phyloP scores from a whole-genome alignment of 1,284 basidiomycete genomes.

The Tylopilus microsporus region DNA sequence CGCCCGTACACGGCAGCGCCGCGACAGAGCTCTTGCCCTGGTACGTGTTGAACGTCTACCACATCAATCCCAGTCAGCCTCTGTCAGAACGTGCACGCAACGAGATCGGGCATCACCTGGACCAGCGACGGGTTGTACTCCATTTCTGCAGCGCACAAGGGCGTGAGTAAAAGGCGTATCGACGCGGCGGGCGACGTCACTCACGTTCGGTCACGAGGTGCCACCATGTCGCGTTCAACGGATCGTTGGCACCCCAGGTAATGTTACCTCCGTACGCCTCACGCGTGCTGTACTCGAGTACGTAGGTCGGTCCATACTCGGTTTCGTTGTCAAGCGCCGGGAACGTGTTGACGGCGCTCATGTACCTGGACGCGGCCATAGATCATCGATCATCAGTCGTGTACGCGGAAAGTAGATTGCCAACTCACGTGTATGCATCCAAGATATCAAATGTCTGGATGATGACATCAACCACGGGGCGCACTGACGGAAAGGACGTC shows the following conservation, averaged over 20 bases:
- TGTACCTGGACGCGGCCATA: slow-evolving; percentile 44
- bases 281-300: slow-evolving; percentile 70
- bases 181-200: slow-evolving; percentile 2
- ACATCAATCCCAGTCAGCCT: neutral
- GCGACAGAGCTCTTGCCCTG: slow-evolving; percentile 40
- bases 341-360: slow-evolving; percentile 56
- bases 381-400: too few species aligned
- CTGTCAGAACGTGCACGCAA: too few species aligned
- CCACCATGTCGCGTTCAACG: slow-evolving; percentile 60
- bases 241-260: slow-evolving; percentile 61
- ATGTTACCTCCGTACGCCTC: slow-evolving; percentile 62
- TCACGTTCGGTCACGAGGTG: slow-evolving; percentile 42
- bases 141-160: slow-evolving; percentile 33
- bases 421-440: slow-evolving; percentile 65
- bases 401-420: neutral
- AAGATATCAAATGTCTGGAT: slow-evolving; percentile 66
- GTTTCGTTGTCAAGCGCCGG: slow-evolving; percentile 49
- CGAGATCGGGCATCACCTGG: slow-evolving; percentile 15
- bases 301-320: slow-evolving; percentile 60
- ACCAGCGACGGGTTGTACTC: slow-evolving; percentile 35
- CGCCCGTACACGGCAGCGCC: slow-evolving; percentile 33
- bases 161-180: neutral
- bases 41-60: slow-evolving; percentile 37
- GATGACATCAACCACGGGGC: neutral
- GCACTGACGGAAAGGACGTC: neutral